Base-by-base conservation (phyloP, 1,284 basidiomycete genomes). In the Heimioporus punctisporus region DNA sequence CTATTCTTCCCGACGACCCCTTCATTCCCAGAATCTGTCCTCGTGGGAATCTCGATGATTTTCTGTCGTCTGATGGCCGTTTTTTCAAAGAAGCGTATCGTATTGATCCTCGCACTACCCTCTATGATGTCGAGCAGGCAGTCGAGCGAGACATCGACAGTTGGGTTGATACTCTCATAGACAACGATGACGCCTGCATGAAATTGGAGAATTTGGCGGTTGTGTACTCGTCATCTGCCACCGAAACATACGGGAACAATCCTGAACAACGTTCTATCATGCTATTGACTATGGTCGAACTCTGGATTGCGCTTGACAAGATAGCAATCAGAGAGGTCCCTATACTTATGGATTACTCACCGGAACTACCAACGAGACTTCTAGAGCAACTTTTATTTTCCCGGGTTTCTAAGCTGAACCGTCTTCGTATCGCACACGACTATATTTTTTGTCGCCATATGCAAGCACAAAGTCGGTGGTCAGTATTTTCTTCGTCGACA, bases 241-340 rank as follows among this genome's bases (percentile, higher is more conserved):
- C 28, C 10, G 37, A 30, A 0, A 34, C 55, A 6, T 78, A 78
- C 42, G 50, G 46, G 10, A 55, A 55, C 37, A 75, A 75, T 51
- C 73, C 77, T 6, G 78, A 82, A 49, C 60, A 68, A 19, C 48
- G 64, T 19, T 83, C 81, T 0, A 54, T 74, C 7, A 77, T 80
- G 72, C 57, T 80, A 19, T 62, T 82, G 43, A 77, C 73, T 0
- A 56, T 72, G 5, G 59, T 80, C 9, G 69, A 76, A 17, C 66
- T 82, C 15, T 81, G 78, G 80, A 63, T 34, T 12, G 31, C 31
- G 19, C 31, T 34, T 34, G 31, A 34, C 31, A 34, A 34, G 19
- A 34, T 34, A 2, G 71, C 61, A 8, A 60, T 73, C 10, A 25
- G 24, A 2, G 62, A 68, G 5, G 66, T 66, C 43, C 73, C 74